Conservation (phyloP, 805 yeast species). For the Candida gorgasii region DNA sequence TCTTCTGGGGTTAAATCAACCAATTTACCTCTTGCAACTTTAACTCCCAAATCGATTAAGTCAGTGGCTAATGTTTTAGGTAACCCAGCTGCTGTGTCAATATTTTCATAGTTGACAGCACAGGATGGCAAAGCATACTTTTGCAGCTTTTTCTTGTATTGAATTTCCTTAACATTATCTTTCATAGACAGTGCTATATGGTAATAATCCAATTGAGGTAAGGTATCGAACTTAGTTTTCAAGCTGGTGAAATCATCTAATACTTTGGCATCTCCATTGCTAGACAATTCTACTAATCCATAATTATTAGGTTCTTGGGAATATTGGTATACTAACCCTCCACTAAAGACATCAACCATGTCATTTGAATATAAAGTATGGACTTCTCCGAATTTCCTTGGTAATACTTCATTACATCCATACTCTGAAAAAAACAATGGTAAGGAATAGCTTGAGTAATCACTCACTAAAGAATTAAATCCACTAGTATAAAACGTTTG, state of each 20-base stretch:
- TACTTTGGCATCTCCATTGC: slow-evolving; percentile 43
- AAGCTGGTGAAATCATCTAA: slow-evolving; percentile 46
- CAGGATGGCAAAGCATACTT: slow-evolving; percentile 29
- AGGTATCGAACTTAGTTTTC: slow-evolving; percentile 43
- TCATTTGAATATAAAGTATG: slow-evolving; percentile 63
- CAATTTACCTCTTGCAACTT: slow-evolving; percentile 48
- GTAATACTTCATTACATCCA: slow-evolving; percentile 84
- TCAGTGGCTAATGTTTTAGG: slow-evolving; percentile 45
- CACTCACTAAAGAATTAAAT: slow-evolving; percentile 58
- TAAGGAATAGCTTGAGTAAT: slow-evolving; percentile 63
- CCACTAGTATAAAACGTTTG: slow-evolving; percentile 85
- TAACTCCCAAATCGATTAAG: slow-evolving; percentile 52
- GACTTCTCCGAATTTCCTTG: slow-evolving; percentile 79
- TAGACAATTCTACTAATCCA: slow-evolving; percentile 61
- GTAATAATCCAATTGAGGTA: slow-evolving; percentile 27
- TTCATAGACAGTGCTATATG: slow-evolving; percentile 26
- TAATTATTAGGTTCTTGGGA: slow-evolving; percentile 78
- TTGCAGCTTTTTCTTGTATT: slow-evolving; percentile 19
- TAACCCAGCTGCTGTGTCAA: slow-evolving; percentile 43
- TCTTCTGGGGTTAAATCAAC: slow-evolving; percentile 47
- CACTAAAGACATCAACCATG: slow-evolving; percentile 78
- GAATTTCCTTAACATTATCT: slow-evolving; percentile 24
- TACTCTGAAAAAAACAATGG: slow-evolving; percentile 86
- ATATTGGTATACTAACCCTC: slow-evolving; percentile 83
- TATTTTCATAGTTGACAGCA: slow-evolving; percentile 30